These are phyloP conservation scores for Lachancea lanzarotensis DNA, from an alignment of 805 yeast species.

Conservation along the genomic window DNA sequence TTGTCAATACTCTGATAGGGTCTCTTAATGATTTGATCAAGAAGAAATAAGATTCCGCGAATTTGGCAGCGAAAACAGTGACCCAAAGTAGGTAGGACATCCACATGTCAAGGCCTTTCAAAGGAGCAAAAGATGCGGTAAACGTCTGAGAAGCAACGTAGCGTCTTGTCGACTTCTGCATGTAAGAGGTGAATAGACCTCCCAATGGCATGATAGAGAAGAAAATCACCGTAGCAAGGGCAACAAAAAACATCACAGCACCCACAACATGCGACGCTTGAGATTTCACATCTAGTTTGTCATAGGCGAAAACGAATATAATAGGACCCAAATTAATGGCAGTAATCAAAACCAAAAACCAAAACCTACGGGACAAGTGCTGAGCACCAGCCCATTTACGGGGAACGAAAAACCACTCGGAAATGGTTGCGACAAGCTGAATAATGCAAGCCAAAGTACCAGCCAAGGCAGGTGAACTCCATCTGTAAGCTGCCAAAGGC, in stretches of 20 bases:
- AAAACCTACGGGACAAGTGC: slow-evolving; percentile 81
- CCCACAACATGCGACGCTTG: slow-evolving; percentile 71
- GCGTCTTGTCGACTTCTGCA: slow-evolving; percentile 78
- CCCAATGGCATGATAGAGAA: slow-evolving; percentile 95
- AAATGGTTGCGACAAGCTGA: slow-evolving; percentile 79
- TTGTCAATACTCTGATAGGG: slow-evolving; percentile 85
- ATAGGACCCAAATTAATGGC: slow-evolving; percentile 77
- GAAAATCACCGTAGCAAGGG: slow-evolving; percentile 75
- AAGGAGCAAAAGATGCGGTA: slow-evolving; percentile 81
- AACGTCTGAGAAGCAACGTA: slow-evolving; percentile 92
- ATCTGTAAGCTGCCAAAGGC: slow-evolving; percentile 84
- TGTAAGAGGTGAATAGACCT: slow-evolving; percentile 87
- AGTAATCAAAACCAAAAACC: slow-evolving; percentile 63
- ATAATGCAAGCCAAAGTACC: slow-evolving; percentile 80
- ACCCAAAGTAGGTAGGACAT: slow-evolving; percentile 90
- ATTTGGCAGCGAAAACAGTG: slow-evolving; percentile 83
- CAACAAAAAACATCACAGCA: slow-evolving; percentile 83
- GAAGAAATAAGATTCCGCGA: slow-evolving; percentile 85
- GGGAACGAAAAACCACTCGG: slow-evolving; percentile 96
- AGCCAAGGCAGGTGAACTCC: slow-evolving; percentile 91
- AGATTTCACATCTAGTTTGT: slow-evolving; percentile 56
- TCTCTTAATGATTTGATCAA: slow-evolving; percentile 85
- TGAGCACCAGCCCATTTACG: slow-evolving; percentile 99
- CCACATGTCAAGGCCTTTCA: slow-evolving; percentile 90
- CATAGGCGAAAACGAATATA: slow-evolving; percentile 76